Evolutionary conservation across 2,329 filamentous ascomycete genomes (phyloP), one percentile per base, ranked within the genome.

Genomic region (Xylariaceae sp.): DNA sequence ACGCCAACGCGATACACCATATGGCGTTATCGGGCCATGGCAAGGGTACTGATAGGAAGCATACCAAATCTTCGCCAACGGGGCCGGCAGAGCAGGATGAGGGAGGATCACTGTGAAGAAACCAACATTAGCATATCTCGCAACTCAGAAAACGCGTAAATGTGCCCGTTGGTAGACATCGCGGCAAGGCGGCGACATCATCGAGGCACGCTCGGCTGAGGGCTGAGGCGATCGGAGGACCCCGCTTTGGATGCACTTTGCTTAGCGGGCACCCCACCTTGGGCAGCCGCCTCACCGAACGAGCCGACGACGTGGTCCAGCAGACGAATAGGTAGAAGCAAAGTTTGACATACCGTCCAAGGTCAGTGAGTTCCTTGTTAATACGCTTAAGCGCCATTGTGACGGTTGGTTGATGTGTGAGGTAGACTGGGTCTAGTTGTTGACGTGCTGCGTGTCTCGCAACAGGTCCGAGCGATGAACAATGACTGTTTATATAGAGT

Each of bases 81-180:
- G 94, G 94, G 68, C 94, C 94, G 72, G 94, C 94, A 75, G 93
- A 97, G 87, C 94, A 99, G 70, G 93, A 97, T 61, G 94, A 97
- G 74, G 94, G 94, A 75, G 94, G 94, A 77, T 99, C 94, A 82
- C 94, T 97, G 71, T 65, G 66, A 63, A 62, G 62, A 53, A 60
- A 61, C 48, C 67, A 42, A 63, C 3, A 34, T 56, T 51, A 59
- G 61, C 47, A 62, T 51, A 52, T 10, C 51, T 57, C 69, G 65
- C 1, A 54, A 35, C 57, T 55, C 2, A 6, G 34, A 2, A 11
- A 35, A 30, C 10, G 3, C 49, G 6, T 30, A 5, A 5, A 51
- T 35, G 2, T 15, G 18, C 23, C 23, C 23, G 23, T 15, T 35
- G 23, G 11, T 15, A 13, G 10, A n/a, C 10, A n/a, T 51, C 23